These are phyloP conservation scores for Sporothrix euskadiensis DNA, from an alignment of 2,329 filamentous ascomycete species.

Conservation along the genomic window DNA sequence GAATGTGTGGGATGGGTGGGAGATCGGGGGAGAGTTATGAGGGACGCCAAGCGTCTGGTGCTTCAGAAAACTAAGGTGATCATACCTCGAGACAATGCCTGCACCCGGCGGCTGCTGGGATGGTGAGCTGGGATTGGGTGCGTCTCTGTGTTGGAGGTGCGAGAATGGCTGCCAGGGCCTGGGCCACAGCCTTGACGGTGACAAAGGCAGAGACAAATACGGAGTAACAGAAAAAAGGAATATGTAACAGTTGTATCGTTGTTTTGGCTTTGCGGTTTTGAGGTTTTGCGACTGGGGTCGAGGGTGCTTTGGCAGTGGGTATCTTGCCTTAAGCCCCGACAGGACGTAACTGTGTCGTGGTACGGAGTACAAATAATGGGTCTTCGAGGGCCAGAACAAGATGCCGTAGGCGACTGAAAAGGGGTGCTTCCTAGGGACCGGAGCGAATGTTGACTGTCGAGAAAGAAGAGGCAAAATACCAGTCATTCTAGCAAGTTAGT, in stretches of 20 bases:
- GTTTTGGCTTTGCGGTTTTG: conserved; percentile 20
- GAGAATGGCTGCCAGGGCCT: neutral
- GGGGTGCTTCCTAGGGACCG: neutral
- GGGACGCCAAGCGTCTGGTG: conserved; percentile 41
- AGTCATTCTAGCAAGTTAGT: too few species aligned
- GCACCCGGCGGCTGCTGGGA: conserved; percentile 37
- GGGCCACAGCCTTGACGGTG: neutral
- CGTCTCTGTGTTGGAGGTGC: neutral
- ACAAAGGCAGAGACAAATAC: neutral
- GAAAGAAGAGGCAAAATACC: neutral
- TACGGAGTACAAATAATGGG: conserved; percentile 9
- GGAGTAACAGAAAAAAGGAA: neutral
- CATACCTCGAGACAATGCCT: conserved; percentile 47
- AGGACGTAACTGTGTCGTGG: conserved; percentile 15
- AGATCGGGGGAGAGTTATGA: conserved; percentile 37
- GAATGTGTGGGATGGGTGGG: neutral
- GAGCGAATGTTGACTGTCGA: neutral
- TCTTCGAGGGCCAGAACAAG: neutral
- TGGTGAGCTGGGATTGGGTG: conserved; percentile 9
- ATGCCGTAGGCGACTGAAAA: neutral
- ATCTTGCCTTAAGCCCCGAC: conserved; percentile 21
- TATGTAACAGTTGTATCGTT: conserved; percentile 19
- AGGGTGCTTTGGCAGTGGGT: conserved; percentile 23
- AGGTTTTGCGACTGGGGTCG: conserved; percentile 10
- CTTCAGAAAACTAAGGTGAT: conserved; percentile 45